Base-by-base conservation (phyloP, 345 rosid species). In the Eucalyptus guilfoylei region DNA sequence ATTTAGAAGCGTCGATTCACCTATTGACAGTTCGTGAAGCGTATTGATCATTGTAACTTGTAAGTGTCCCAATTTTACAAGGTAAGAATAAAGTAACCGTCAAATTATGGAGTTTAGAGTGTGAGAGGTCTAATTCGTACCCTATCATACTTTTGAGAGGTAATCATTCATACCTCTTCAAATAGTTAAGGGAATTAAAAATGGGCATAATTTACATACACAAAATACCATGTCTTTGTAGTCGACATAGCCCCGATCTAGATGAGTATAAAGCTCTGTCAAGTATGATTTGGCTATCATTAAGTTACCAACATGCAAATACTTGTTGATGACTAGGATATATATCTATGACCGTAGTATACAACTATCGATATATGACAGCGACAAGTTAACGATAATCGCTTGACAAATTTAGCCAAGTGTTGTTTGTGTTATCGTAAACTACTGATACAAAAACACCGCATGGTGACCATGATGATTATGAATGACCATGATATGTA, bases 21-120 rank as follows among this genome's bases (percentile, higher is more conserved):
- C 3, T 55, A 55, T 55, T 55, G 62, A 23, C 6, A 55, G 62
- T 23, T 55, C 1, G 13, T 55, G 30, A 55, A 55, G 62, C 1
- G 3, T 55, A 12, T 24, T 24, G 13, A 55, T 55, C 12, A 55
- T 55, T 17, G 0, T 55, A 24, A 23, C 23, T 55, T 17, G 0
- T 55, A 24, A 23, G 28, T 55, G 28, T 55, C 28, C 11, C 28
- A 55, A 24, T 24, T 55, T 55, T 55, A 24, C 62, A 55, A 10
- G 30, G 30, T 55, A 24, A 55, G 30, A 24, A 24, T 19, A 24
- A 55, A 55, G 30, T 55, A 55, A 55, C 28, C 62, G 30, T 55
- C 62, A 9, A 10, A 23, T 24, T 55, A 55, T 55, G 30, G 30
- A 55, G 62, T 9, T 4, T 30, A 55, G 5, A 55, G 28, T 24